Base-by-base conservation (phyloP, 345 rosid species). In the Populus pruinosa region DNA sequence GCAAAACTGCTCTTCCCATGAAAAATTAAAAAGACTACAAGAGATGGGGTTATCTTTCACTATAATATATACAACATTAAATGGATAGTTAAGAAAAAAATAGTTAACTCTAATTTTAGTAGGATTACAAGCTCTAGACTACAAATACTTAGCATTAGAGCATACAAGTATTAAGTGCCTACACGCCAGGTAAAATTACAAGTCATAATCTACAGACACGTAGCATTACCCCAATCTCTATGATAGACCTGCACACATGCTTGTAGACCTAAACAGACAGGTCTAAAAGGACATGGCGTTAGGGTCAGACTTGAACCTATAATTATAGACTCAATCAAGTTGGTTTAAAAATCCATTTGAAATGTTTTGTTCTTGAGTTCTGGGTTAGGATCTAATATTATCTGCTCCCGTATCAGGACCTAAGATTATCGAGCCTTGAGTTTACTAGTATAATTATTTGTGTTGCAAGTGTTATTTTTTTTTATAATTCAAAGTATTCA, bases 291-390 rank as follows among this genome's bases (percentile, higher is more conserved):
- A 31, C 33, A 31, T 4, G 33, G 0, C 0, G 0, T 2, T 31
- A 4, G 4, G 33, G 4, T 4, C 4, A 31, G 33, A 31, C 33
- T 4, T 0, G 0, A 0, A 0, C 4, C 4, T 2, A 2, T 31
- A 2, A 2, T 0, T 3, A 4, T 31, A 31, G 33, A 31, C 4
- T 4, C 4, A 31, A 31, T 31, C 4, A 0, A 31, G 33, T 4
- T 0, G 0, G 4, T 31, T 4, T 31, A 31, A 3, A 31, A 4
- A 31, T 0, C 33, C 0, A 3, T 0, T 0, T 2, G 4, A 4
- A 4, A 31, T 2, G 33, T 2, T 2, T 31, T 31, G 4, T 2
- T 4, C 33, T 3, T 31, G 4, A 0, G 0, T 31, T 0, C 4
- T 31, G 33, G 4, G 33, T 31, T 0, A 3, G 0, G 33, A 31